These are phyloP conservation scores for Wickerhamomyces strasburgensis DNA, from an alignment of 805 yeast genomes.

Conservation along the genomic window DNA sequence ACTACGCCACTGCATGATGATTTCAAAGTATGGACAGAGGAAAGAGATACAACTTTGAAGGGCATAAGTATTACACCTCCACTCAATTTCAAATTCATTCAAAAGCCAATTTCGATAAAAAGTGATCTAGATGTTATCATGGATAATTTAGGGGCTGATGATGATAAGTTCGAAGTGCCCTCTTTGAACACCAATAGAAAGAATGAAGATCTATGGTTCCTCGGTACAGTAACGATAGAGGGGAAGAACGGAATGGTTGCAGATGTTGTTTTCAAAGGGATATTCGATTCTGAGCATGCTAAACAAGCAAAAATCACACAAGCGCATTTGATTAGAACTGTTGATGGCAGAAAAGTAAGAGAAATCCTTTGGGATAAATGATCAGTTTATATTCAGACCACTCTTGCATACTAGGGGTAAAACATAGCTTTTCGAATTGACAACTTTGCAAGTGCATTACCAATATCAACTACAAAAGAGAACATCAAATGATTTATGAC, in stretches of 20 bases:
- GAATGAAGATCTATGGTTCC: conserved; percentile 18
- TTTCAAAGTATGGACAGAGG: conserved; percentile 24
- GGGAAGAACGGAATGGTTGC: conserved; percentile 17
- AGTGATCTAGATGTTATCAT: conserved; percentile 13
- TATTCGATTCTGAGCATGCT: conserved; percentile 23
- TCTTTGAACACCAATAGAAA: conserved; percentile 15
- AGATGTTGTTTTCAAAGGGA: conserved; percentile 21
- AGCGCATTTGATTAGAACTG: conserved; percentile 15
- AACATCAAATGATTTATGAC: too few species aligned
- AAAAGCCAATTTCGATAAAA: conserved; percentile 17
- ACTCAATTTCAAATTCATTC: conserved; percentile 13
- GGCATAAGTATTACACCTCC: conserved; percentile 22
- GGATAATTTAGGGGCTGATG: conserved; percentile 22
- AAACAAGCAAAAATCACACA: conserved; percentile 22
- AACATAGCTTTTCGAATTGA: neutral
- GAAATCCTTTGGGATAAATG: conserved; percentile 18
- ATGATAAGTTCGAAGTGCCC: conserved; percentile 19
- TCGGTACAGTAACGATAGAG: conserved; percentile 15
- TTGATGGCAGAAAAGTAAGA: conserved; percentile 17
- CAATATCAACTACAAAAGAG: too few species aligned
- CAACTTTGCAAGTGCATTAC: too few species aligned
- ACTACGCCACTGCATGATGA: conserved; percentile 11
- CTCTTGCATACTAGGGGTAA: neutral
- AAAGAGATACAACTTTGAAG: conserved; percentile 16
- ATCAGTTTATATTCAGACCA: neutral